Evolutionary conservation across 192 early-diverging fungal species (phyloP).

Genomic region (Paraglomus brasilianum): DNA sequence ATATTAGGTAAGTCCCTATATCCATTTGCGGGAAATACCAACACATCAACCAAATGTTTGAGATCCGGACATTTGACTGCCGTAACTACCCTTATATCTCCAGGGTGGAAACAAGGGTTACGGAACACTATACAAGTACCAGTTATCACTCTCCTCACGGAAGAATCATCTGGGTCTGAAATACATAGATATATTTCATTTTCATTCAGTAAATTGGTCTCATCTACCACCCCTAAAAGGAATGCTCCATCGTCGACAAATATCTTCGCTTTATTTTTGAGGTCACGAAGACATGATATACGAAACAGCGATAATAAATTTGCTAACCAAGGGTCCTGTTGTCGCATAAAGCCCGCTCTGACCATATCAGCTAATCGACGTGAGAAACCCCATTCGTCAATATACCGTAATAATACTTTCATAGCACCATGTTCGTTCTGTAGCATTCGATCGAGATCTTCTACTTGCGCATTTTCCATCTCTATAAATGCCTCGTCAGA

Average conservation of each 20-base stretch:
- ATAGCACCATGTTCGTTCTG: conserved; percentile 37
- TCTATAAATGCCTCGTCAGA: conserved; percentile 54
- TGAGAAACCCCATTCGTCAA: conserved; percentile 46
- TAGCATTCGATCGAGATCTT: conserved; percentile 40
- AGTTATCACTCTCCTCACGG: conserved; percentile 34
- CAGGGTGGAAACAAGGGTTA: conserved; percentile 68
- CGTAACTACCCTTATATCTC: conserved; percentile 57
- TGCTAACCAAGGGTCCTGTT: conserved; percentile 44
- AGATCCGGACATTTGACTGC: conserved; percentile 54
- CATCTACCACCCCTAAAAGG: conserved; percentile 60
- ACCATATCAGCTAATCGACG: conserved; percentile 45
- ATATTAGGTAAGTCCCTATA: conserved; percentile 68
- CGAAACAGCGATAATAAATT: conserved; percentile 48
- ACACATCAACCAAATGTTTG: conserved; percentile 58
- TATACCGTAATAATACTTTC: conserved; percentile 39
- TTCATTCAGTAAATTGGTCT: conserved; percentile 41
- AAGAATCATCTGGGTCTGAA: conserved; percentile 29
- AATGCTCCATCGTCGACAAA: conserved; percentile 51
- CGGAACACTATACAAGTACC: conserved; percentile 49
- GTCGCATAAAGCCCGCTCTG: conserved; percentile 45
- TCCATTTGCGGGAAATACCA: conserved; percentile 74
- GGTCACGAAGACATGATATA: conserved; percentile 44
- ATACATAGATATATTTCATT: conserved; percentile 55
- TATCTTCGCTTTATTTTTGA: conserved; percentile 55
- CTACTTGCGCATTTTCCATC: conserved; percentile 45